Base-by-base conservation (phyloP, 352 stramenopile species). In the Phytophthora chlamydospora region DNA sequence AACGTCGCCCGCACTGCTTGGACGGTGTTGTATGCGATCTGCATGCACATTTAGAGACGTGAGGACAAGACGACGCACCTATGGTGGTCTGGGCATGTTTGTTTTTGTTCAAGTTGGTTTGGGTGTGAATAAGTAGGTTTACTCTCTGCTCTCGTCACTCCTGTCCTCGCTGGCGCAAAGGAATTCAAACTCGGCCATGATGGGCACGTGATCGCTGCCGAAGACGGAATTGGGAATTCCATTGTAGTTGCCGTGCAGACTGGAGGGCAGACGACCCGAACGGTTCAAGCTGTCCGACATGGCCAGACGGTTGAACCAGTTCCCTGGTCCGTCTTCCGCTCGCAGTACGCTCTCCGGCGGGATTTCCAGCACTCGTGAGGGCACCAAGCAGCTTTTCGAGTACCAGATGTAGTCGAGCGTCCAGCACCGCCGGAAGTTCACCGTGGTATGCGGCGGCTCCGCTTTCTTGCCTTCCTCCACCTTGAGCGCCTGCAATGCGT, bases 381-480 rank as follows among this genome's bases (percentile, higher is more conserved):
- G 85, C 36, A 88, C 68, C 43, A 96, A 64, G 42, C 62, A 81
- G 45, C 68, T 85, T 9, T 74, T 75, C 40, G 86, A 91, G 74
- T 93, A 92, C 87, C 87, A 96, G 36, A 96, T 92, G 66, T 94
- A 96, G 66, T 96, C 87, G 68, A 96, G 93, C 39, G 87, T 91
- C 85, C 85, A 94, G 74, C 87, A 96, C 16, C 87, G 80, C 27
- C 85, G 83, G 43, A 78, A 96, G 58, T 96, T 96, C 38, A 94
- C 87, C 0, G 87, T 96, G 10, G 87, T 96, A 62, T 96, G 87
- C 11, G 80, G 82, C 11, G 87, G 87, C 45, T 96, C 87, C 17
- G 82, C 71, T 35, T 84, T 86, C 52, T 80, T 79, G 2, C 66
- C 72, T 27, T 77, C 63, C 44, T 74, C 62, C 7, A 78, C 49